phyloP scores from a whole-genome alignment of 805 yeast species.

The Zygosaccharomyces rouxii region DNA sequence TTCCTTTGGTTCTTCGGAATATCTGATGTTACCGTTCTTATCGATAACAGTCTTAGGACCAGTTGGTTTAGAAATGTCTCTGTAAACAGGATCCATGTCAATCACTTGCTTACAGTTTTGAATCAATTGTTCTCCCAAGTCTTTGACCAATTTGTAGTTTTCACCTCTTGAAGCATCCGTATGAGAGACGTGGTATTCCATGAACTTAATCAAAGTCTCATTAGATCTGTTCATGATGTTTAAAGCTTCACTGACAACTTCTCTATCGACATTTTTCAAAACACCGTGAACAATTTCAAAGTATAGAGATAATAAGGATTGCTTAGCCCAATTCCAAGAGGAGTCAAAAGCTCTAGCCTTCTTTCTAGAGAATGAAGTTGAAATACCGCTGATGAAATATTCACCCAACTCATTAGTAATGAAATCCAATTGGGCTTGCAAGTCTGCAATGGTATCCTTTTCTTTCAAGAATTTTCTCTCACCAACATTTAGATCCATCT shows the following conservation, averaged over 20 bases:
- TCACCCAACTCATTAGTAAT: conserved; percentile 77
- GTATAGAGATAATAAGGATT: conserved; percentile 89
- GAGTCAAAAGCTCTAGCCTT: conserved; percentile 97
- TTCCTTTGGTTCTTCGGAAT: conserved; percentile 81
- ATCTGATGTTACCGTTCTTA: conserved; percentile 79
- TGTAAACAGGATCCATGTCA: conserved; percentile 82
- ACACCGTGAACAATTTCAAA: conserved; percentile 95
- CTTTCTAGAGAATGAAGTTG: conserved; percentile 83
- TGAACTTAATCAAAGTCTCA: conserved; percentile 87
- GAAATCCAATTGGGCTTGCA: conserved; percentile 87
- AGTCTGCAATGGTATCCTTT: conserved; percentile 75
- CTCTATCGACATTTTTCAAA: conserved; percentile 85
- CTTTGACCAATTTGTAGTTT: conserved; percentile 86
- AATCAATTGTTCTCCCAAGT: conserved; percentile 86
- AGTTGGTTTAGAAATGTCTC: conserved; percentile 90
- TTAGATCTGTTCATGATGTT: conserved; percentile 96
- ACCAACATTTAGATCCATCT: conserved; percentile 86
- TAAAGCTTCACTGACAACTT: conserved; percentile 93
- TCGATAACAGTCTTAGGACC: conserved; percentile 91
- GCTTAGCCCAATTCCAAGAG: conserved; percentile 99
- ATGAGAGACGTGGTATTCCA: conserved; percentile 73
- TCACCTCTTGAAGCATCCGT: conserved; percentile 80
- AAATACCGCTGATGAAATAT: conserved; percentile 84
- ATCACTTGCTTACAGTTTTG: conserved; percentile 90
- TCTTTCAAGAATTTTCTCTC: conserved; percentile 72